Evolutionary conservation across 2,329 filamentous ascomycete species (phyloP).

Genomic region (Sclerotinia nivalis): DNA sequence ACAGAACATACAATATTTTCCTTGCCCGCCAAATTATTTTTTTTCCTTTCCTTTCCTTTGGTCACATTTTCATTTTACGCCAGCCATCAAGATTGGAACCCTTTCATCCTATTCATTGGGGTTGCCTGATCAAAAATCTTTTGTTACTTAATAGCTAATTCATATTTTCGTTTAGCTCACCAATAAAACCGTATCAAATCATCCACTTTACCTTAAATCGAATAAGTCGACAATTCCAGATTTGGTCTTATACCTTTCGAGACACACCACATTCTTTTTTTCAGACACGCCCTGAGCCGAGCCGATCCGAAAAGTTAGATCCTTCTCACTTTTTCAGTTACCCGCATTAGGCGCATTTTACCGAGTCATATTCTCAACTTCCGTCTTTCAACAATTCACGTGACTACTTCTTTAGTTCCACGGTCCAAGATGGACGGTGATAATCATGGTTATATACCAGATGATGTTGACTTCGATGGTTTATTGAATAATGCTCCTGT

Average conservation of each 20-base stretch:
- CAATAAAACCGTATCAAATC: constrained; percentile 31
- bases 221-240: neutral
- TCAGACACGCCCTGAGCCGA: neutral
- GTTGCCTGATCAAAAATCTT: neutral
- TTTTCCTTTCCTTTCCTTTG: neutral
- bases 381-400: neutral
- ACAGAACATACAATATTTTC: neutral
- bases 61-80: neutral
- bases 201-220: constrained; percentile 16
- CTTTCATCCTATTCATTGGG: neutral
- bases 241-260: neutral
- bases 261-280: neutral
- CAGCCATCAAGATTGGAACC: neutral
- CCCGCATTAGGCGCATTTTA: constrained; percentile 6
- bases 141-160: constrained; percentile 32
- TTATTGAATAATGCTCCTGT: constrained; percentile 31
- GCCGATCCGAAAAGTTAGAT: neutral
- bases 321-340: too few relatives aligned
- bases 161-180: constrained; percentile 35
- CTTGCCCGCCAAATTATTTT: constrained; percentile 3
- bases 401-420: neutral
- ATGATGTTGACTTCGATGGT: constrained; percentile 38
- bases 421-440: constrained; percentile 36
- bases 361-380: neutral
- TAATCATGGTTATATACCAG: constrained; percentile 35